A percentile compares a stretch with the other conserved stretches of the same genome.
phyloP scores from a whole-genome alignment of 2,329 filamentous ascomycete species.

The Colletotrichum caudatum region DNA sequence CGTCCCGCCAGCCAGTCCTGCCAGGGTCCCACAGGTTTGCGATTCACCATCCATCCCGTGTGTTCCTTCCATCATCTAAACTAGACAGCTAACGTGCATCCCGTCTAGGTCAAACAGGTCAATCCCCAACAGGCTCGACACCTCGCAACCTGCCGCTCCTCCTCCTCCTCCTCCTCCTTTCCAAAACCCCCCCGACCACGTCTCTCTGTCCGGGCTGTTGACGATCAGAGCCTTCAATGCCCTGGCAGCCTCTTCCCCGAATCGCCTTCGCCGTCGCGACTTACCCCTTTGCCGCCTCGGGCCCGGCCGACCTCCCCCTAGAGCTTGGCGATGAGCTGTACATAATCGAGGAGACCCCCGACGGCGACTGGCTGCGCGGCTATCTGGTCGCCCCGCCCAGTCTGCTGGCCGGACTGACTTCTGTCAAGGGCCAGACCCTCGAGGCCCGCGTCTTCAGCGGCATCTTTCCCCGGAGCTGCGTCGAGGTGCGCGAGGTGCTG shows the following conservation, averaged over 20 bases:
- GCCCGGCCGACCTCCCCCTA: slow-evolving; percentile 90
- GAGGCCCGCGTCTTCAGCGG: slow-evolving; percentile 98
- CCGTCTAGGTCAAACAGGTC: slow-evolving; percentile 1
- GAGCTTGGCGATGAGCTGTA: slow-evolving; percentile 99
- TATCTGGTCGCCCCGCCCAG: slow-evolving; percentile 96
- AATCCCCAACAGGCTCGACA: background rate
- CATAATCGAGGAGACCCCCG: slow-evolving; percentile 95
- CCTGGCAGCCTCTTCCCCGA: slow-evolving; percentile 95
- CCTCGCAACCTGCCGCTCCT: too few relatives aligned
- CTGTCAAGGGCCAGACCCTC: slow-evolving; percentile 89
- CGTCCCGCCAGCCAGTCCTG: slow-evolving; percentile 35
- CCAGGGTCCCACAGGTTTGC: slow-evolving; percentile 37
- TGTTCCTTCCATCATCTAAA: background rate
- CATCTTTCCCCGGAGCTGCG: slow-evolving; percentile 94
- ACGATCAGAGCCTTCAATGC: slow-evolving; percentile 68
- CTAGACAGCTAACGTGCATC: slow-evolving; percentile 3
- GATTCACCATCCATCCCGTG: slow-evolving; percentile 19
- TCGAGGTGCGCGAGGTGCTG: slow-evolving; percentile 93
- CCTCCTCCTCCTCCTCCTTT: background rate
- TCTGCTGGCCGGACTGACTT: slow-evolving; percentile 90
- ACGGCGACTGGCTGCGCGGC: slow-evolving; percentile 93
- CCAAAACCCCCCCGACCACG: slow-evolving; percentile 7
- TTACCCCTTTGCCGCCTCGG: slow-evolving; percentile 90
- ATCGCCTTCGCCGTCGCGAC: slow-evolving; percentile 98
- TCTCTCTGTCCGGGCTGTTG: slow-evolving; percentile 21